These are phyloP conservation scores for Skeletonema grethae DNA, from an alignment of 108 stramenopile genomes.

Conservation along the genomic window DNA sequence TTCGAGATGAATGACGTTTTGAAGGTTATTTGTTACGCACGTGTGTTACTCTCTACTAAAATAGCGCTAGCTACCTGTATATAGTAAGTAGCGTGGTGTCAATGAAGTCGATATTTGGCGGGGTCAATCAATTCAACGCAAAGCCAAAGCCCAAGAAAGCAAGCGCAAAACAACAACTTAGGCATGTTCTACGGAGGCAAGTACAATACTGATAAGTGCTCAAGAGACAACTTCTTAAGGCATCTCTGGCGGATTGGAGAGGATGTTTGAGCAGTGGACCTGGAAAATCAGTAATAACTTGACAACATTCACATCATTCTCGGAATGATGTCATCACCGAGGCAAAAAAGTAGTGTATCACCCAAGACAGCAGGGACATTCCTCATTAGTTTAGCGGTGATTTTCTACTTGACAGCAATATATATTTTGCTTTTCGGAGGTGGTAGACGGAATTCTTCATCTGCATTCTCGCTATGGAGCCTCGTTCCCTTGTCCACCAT, in stretches of 20 bases:
- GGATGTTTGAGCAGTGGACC: background rate
- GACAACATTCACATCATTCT: background rate
- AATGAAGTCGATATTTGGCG: too few species aligned
- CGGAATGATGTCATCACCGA: background rate
- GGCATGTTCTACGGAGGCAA: background rate
- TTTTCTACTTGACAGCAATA: background rate
- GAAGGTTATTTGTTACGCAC: too few species aligned
- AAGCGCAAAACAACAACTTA: too few species aligned
- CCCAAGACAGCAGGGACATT: background rate
- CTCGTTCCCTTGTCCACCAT: slow-evolving; percentile 11
- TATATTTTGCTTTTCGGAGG: background rate
- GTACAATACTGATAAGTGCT: background rate
- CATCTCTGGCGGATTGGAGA: background rate
- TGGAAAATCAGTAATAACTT: background rate
- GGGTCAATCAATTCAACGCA: too few species aligned
- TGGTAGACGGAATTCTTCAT: background rate
- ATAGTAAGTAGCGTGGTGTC: too few species aligned
- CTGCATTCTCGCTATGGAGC: background rate
- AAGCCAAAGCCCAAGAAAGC: too few species aligned
- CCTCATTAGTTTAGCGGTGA: background rate
- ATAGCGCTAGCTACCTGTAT: too few species aligned
- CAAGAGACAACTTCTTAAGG: background rate
- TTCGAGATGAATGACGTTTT: too few species aligned
- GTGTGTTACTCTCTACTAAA: too few species aligned
- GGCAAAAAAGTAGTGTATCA: background rate